Conservation (phyloP, 1,284 basidiomycete genomes). For the Ceratobasidium theobromae region DNA sequence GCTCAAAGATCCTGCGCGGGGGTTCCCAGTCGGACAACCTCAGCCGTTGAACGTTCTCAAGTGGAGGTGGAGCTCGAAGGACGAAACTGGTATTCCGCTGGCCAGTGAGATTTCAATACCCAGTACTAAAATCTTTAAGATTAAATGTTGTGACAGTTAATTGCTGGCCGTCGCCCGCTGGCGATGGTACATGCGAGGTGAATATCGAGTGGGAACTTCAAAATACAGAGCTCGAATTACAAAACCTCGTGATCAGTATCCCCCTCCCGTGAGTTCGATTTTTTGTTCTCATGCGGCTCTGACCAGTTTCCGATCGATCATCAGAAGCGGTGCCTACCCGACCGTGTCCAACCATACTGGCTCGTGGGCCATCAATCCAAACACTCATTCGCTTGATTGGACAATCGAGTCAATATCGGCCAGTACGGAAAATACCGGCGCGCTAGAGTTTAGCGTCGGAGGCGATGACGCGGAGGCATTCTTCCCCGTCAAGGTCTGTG, state of each 20-base stretch:
- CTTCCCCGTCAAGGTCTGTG: constrained; percentile 84
- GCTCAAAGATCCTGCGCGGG: constrained; percentile 78
- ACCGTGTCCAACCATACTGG: constrained; percentile 73
- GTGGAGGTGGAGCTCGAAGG: constrained; percentile 89
- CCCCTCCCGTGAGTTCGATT: constrained; percentile 75
- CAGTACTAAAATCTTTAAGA: background rate
- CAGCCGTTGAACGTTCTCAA: constrained; percentile 75
- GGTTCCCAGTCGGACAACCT: constrained; percentile 87
- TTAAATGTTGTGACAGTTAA: constrained; percentile 61
- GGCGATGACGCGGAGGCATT: constrained; percentile 83
- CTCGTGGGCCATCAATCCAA: constrained; percentile 79
- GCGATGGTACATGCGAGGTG: constrained; percentile 87
- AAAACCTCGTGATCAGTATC: constrained; percentile 87
- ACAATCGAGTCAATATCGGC: constrained; percentile 63
- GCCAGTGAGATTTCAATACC: constrained; percentile 63
- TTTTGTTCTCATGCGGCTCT: constrained; percentile 2
- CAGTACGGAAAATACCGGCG: constrained; percentile 63
- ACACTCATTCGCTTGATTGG: constrained; percentile 83
- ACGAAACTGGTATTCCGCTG: constrained; percentile 88
- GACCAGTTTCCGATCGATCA: constrained; percentile 6
- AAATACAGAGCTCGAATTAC: constrained; percentile 73
- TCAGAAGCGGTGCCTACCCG: constrained; percentile 75
- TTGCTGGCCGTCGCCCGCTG: constrained; percentile 92
- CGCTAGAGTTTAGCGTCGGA: constrained; percentile 83
- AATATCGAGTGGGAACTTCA: constrained; percentile 98